Conservation (phyloP, 1,284 basidiomycete species). For the Ceratobasidium sp. region DNA sequence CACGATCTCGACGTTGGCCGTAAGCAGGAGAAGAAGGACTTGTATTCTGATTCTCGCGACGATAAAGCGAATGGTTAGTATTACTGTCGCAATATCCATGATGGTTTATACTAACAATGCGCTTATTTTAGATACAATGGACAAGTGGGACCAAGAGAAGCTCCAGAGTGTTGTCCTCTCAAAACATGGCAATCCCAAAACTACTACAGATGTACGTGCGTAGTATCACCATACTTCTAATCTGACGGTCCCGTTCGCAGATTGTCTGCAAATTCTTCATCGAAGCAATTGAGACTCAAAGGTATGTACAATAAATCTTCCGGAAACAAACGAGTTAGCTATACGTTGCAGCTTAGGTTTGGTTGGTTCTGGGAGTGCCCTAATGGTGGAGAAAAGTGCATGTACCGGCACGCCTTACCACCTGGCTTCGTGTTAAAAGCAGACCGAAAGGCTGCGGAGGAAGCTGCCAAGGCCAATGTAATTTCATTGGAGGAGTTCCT, state of each 20-base stretch:
- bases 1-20: conserved; percentile 89
- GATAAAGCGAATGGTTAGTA: conserved; percentile 77
- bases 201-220: conserved; percentile 84
- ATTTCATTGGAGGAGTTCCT: conserved; percentile 98
- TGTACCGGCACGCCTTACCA: conserved; percentile 95
- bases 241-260: conserved; percentile 57
- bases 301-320: conserved; percentile 63
- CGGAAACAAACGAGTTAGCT: not conserved
- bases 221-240: not conserved
- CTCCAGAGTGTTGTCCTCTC: conserved; percentile 86
- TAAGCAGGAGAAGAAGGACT: conserved; percentile 95
- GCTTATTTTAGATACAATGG: conserved; percentile 85
- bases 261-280: conserved; percentile 99
- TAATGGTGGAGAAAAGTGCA: conserved; percentile 83
- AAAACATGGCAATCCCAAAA: conserved; percentile 91
- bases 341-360: conserved; percentile 61
- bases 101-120: conserved; percentile 18
- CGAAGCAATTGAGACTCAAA: conserved; percentile 93
- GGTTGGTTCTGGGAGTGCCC: conserved; percentile 97
- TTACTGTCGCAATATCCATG: conserved; percentile 25
- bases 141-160: conserved; percentile 97
- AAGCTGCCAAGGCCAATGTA: conserved; percentile 86
- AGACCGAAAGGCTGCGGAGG: conserved; percentile 85
- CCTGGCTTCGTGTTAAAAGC: conserved; percentile 96
- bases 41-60: conserved; percentile 91